Conservation (phyloP, 345 rosid species). For the Durio zibethinus region DNA sequence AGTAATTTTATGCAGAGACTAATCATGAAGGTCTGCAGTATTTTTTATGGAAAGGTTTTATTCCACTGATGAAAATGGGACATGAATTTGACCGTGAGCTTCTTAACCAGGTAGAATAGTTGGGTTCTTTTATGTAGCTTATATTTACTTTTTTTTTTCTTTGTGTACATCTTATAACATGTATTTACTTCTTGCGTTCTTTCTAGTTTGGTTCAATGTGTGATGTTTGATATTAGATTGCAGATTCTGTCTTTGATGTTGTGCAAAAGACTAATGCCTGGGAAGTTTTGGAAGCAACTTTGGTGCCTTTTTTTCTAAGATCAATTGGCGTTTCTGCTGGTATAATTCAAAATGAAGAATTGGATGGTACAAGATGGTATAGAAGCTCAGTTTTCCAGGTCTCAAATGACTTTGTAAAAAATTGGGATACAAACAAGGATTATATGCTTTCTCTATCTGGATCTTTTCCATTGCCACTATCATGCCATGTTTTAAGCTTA, state of each 20-base stretch:
- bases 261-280: conserved; percentile 55
- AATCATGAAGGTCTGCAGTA: conserved; percentile 41
- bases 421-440: conserved; percentile 29
- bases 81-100: conserved; percentile 59
- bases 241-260: conserved; percentile 57
- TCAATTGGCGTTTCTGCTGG: conserved; percentile 52
- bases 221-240: conserved; percentile 44
- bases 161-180: not conserved
- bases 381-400: conserved; percentile 23
- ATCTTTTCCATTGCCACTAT: conserved; percentile 50
- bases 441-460: conserved; percentile 26
- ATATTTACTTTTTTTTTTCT: conserved; percentile 3
- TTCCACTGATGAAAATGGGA: conserved; percentile 63
- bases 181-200: conserved; percentile 18
- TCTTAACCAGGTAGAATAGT: conserved; percentile 58
- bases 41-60: conserved; percentile 63
- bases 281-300: conserved; percentile 50
- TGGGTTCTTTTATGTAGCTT: conserved; percentile 7
- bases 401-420: conserved; percentile 20
- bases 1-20: conserved; percentile 32
- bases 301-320: conserved; percentile 73
- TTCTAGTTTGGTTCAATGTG: conserved; percentile 16
- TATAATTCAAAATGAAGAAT: conserved; percentile 43
- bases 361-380: conserved; percentile 43
- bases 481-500: conserved; percentile 63